A percentile compares a stretch with the other conserved stretches of the same genome.
phyloP scores from a whole-genome alignment of 2,329 filamentous ascomycete genomes.

The Neodidymelliopsis sp. region DNA sequence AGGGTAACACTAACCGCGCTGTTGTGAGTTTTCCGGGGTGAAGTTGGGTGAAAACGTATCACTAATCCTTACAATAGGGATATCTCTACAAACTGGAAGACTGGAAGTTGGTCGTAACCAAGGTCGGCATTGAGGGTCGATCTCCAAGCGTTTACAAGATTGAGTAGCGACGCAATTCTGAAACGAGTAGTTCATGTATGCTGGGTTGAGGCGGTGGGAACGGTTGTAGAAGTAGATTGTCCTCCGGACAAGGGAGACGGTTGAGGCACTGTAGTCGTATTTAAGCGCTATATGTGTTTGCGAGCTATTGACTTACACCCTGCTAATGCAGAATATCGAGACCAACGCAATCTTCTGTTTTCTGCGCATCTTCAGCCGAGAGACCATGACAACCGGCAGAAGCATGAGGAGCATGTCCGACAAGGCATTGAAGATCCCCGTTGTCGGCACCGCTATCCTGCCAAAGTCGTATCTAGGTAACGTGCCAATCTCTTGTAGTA shows the following conservation, averaged over 20 bases:
- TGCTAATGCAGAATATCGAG: constrained; percentile 14
- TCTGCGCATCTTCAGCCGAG: constrained; percentile 7
- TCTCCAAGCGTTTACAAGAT: background rate
- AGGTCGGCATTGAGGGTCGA: background rate
- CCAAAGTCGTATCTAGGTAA: constrained; percentile 7
- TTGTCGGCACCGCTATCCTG: constrained; percentile 14
- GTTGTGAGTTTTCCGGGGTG: background rate
- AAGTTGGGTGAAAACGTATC: too few relatives aligned
- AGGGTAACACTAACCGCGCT: background rate
- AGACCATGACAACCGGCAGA: constrained; percentile 9
- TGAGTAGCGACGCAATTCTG: too few relatives aligned
- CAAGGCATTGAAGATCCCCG: constrained; percentile 14
- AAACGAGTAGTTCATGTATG: constrained; percentile 20
- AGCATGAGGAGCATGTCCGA: constrained; percentile 15
- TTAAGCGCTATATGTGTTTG: background rate
- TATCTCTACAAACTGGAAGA: background rate
- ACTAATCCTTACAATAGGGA: background rate
- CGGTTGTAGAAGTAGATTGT: constrained; percentile 17
- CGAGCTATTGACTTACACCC: constrained; percentile 5
- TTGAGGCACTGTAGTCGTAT: constrained; percentile 6
- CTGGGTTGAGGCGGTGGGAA: constrained; percentile 10
- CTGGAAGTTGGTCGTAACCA: background rate
- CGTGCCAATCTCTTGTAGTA: constrained; percentile 6
- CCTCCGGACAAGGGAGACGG: constrained; percentile 14
- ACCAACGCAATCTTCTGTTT: constrained; percentile 14